Percentiles rank a stretch among this genome's conserved stretches.
Conservation (phyloP, 345 rosid genomes). For the Gossypium australe region DNA sequence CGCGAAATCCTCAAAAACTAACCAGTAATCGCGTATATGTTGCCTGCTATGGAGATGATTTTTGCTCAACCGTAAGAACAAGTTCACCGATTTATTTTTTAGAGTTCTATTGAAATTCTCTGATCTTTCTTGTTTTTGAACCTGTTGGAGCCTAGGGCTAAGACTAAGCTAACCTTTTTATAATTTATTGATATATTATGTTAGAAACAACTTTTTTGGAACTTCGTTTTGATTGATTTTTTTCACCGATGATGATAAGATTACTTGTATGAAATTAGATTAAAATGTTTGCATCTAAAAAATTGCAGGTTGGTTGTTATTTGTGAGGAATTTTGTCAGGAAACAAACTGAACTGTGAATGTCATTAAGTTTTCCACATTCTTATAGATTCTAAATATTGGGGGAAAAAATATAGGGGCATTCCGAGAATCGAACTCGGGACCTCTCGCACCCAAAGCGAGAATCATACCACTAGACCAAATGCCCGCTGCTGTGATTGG, state of each 20-base stretch:
- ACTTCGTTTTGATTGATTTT: neutral
- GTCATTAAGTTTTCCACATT: neutral
- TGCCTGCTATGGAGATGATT: neutral
- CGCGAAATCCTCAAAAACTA: neutral
- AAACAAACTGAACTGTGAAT: neutral
- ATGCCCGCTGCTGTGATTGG: conserved; percentile 22
- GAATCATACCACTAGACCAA: conserved; percentile 89
- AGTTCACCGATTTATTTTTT: neutral
- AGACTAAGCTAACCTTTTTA: neutral
- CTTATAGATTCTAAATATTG: neutral
- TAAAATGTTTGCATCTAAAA: neutral
- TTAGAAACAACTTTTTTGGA: neutral
- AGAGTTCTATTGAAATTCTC: neutral
- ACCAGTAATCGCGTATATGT: neutral
- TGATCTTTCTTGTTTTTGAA: neutral
- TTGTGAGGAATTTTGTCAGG: neutral
- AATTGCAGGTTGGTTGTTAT: neutral
- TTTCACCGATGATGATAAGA: neutral
- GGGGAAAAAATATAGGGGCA: conserved; percentile 17
- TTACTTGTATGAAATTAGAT: neutral
- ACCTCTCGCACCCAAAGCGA: conserved; percentile 39
- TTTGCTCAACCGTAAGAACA: neutral
- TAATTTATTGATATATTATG: neutral
- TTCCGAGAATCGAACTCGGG: conserved; percentile 72
- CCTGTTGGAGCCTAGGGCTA: neutral